A percentile compares a stretch with the other conserved stretches of the same genome.
phyloP scores from a whole-genome alignment of 1,139 yeast species.

The Protomyces macrosporus region DNA sequence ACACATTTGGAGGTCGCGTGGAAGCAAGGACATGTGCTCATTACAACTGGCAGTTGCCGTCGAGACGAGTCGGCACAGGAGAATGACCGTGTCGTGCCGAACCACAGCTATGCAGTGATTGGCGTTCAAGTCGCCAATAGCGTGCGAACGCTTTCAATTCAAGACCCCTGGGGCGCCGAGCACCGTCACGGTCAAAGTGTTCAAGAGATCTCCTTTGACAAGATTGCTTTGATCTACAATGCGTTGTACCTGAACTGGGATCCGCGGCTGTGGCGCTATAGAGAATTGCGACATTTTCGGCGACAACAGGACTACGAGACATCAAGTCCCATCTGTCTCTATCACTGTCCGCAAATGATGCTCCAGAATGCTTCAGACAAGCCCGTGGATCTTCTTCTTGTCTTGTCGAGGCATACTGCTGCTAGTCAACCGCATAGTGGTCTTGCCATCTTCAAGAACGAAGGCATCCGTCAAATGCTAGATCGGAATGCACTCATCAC shows the following conservation, averaged over 20 bases:
- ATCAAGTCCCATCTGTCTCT: constrained; percentile 35
- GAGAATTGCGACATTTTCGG: constrained; percentile 40
- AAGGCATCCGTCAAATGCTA: constrained; percentile 30
- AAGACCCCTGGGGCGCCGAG: constrained; percentile 46
- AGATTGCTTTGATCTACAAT: constrained; percentile 47
- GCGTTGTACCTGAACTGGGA: constrained; percentile 69
- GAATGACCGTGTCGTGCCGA: constrained; percentile 46
- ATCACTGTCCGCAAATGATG: constrained; percentile 4
- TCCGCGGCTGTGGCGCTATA: constrained; percentile 41
- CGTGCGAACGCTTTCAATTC: constrained; percentile 39
- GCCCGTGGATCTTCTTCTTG: not conserved
- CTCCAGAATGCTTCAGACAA: not conserved
- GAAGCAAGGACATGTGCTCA: constrained; percentile 41
- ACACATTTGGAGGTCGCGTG: constrained; percentile 38
- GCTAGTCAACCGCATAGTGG: constrained; percentile 30
- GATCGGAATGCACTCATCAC: constrained; percentile 31
- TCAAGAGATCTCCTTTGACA: constrained; percentile 37
- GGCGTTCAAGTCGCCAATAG: constrained; percentile 38
- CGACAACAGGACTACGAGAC: constrained; percentile 35
- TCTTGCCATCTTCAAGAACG: constrained; percentile 34
- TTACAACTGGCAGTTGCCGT: constrained; percentile 68
- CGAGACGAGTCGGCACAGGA: constrained; percentile 43
- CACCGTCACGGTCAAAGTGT: constrained; percentile 4
- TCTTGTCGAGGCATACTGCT: not conserved
- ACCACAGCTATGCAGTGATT: constrained; percentile 65